Conservation (phyloP, 768 basidiomycete species). For the Punctularia strigosozonata region DNA sequence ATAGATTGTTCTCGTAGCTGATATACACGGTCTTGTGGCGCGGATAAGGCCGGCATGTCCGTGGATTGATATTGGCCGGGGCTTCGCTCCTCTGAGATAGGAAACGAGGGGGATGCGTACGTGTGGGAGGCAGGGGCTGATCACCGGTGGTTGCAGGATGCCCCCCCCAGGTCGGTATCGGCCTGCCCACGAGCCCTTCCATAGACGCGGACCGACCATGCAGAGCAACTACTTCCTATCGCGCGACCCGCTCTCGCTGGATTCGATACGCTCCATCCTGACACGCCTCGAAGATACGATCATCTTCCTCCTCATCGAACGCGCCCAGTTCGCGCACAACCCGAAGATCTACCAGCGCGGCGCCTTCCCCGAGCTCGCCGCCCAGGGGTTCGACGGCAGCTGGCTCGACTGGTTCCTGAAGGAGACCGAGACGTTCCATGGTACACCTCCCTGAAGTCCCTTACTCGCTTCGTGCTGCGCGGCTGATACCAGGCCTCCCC, state of each 20-base stretch:
- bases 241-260: constrained; percentile 73
- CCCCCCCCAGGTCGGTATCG: too few species aligned
- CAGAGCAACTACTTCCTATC: constrained; percentile 54
- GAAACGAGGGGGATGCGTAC: too few species aligned
- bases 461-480: constrained; percentile 1
- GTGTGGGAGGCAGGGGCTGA: too few species aligned
- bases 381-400: constrained; percentile 67
- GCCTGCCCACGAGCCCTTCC: too few species aligned
- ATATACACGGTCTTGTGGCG: too few species aligned
- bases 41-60: too few species aligned
- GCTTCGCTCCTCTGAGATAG: too few species aligned
- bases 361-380: constrained; percentile 66
- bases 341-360: constrained; percentile 76
- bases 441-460: constrained; percentile 51
- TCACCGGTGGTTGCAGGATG: too few species aligned
- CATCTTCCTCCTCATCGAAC: constrained; percentile 94
- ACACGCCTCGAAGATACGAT: constrained; percentile 95
- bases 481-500: constrained; percentile 1
- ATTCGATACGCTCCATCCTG: constrained; percentile 78
- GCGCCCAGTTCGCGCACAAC: constrained; percentile 94
- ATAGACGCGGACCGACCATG: constrained; percentile 18
- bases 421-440: constrained; percentile 92
- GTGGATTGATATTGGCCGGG: too few species aligned
- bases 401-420: constrained; percentile 98
- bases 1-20: too few species aligned